These are phyloP conservation scores for Citrus sp. DNA, from an alignment of 345 rosid species.

Conservation along the genomic window DNA sequence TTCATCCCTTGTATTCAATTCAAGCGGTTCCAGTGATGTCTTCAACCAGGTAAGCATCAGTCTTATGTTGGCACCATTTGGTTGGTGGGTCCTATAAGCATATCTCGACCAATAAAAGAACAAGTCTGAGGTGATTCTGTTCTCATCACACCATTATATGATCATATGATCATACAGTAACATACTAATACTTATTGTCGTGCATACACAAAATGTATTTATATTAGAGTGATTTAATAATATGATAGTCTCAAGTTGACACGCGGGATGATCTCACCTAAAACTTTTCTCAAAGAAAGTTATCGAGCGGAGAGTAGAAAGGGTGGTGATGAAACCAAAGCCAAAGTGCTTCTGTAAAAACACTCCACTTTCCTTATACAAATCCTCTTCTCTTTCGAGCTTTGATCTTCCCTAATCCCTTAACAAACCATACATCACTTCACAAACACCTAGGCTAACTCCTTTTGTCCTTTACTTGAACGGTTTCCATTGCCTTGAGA, in stretches of 20 bases:
- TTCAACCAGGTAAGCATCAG: background rate
- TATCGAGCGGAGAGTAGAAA: background rate
- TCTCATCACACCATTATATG: background rate
- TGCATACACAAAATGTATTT: background rate
- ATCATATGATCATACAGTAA: background rate
- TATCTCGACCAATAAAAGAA: background rate
- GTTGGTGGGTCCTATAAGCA: background rate
- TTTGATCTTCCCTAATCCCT: background rate
- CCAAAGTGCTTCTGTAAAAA: background rate
- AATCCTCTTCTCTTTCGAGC: background rate
- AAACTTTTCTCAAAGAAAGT: background rate
- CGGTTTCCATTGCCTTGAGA: conserved; percentile 9
- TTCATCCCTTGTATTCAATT: background rate
- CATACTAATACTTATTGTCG: background rate
- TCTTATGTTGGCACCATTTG: background rate
- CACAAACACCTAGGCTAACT: conserved; percentile 15
- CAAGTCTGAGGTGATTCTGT: background rate
- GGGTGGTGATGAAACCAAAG: background rate
- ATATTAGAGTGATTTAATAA: too few relatives aligned
- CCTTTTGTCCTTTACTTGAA: conserved; percentile 23
- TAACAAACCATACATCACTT: conserved; percentile 28
- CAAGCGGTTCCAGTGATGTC: background rate
- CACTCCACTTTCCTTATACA: background rate
- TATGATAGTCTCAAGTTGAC: too few relatives aligned
- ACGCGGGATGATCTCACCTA: background rate